Base-by-base conservation (phyloP, 2,329 filamentous ascomycete genomes). In the Chaetothyriales sp. region DNA sequence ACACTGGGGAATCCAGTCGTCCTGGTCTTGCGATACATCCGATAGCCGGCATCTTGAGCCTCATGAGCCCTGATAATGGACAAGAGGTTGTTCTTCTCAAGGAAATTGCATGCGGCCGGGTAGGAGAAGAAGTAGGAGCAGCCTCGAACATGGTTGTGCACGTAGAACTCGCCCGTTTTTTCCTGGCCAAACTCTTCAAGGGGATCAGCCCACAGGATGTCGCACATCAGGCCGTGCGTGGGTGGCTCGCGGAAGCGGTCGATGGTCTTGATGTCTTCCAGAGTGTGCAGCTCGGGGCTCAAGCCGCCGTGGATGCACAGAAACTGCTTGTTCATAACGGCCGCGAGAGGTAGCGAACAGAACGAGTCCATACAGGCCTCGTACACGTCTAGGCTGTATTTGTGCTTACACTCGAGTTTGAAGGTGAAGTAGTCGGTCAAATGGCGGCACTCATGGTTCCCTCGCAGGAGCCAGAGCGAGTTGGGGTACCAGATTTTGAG, bases 61-160 rank as follows among this genome's bases (percentile, higher is more conserved):
- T 98, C 92, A 73, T 98, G 92, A 18, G 92, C 92, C 62, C 92
- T 85, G 65, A 98, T 98, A 63, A 98, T 82, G 19, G 92, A 98
- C 43, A 98, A 78, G 9, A 98, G 75, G 65, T 96, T 98, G 73
- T 98, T 98, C 78, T 96, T 96, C 70, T 98, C 92, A 55, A 98
- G 75, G 73, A 98, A 98, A 12, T 87, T 86, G 70, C 92, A 98
- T 25, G 92, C 92, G 5, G 92, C 89, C 2, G 89, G 90, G 65
- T 98, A 98, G 15, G 89, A 95, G 72, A 98, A 98, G 75, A 98
- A 98, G 73, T 95, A 98, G 1, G 92, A 96, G 70, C 92, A 98
- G 50, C 92, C 92, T 68, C 92, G 85, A 49, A 98, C 92, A 67
- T 96, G 89, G 70, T 98, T 98, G 73, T 98, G 92, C 53, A 96